Percentiles rank a stretch among this genome's conserved stretches.
Evolutionary conservation across 257 asterid genomes (phyloP).

Genomic region (Solanum chilense): DNA sequence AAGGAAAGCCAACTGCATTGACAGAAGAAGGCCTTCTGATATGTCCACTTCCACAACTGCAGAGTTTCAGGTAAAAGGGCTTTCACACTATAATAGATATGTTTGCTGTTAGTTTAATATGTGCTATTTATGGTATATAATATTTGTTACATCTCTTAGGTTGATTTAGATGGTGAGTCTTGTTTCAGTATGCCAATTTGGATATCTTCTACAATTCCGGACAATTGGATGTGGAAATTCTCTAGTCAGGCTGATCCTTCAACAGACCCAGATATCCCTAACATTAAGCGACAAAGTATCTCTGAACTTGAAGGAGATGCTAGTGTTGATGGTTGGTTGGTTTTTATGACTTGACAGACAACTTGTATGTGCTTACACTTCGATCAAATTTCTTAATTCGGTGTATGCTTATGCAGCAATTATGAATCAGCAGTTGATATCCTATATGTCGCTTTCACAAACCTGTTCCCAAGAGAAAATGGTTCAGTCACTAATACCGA

Average conservation of each 20-base stretch:
- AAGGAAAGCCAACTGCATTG: slow-evolving; percentile 18
- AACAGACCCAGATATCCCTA: slow-evolving; percentile 24
- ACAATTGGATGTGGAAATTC: slow-evolving; percentile 66
- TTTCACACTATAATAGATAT: not conserved
- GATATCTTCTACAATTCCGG: slow-evolving; percentile 76
- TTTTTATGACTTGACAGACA: slow-evolving; percentile 3
- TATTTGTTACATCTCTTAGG: slow-evolving; percentile 35
- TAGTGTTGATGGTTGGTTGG: slow-evolving; percentile 54
- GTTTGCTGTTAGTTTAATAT: not conserved
- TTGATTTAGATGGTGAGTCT: slow-evolving; percentile 34
- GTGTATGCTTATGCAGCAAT: slow-evolving; percentile 43
- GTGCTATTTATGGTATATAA: slow-evolving; percentile 1
- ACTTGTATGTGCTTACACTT: not conserved
- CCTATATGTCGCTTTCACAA: slow-evolving; percentile 65
- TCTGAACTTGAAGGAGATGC: slow-evolving; percentile 95
- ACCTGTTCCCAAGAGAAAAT: slow-evolving; percentile 50
- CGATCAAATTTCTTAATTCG: slow-evolving; percentile 5
- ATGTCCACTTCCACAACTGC: slow-evolving; percentile 14
- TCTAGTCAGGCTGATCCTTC: slow-evolving; percentile 34
- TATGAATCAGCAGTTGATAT: slow-evolving; percentile 54
- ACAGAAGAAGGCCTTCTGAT: slow-evolving; percentile 20
- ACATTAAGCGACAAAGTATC: slow-evolving; percentile 59
- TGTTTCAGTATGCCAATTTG: slow-evolving; percentile 35
- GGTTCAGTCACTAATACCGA: slow-evolving; percentile 92
- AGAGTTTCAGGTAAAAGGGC: slow-evolving; percentile 32